phyloP scores from a whole-genome alignment of 306 rosid genomes.

The Quercus parvula region DNA sequence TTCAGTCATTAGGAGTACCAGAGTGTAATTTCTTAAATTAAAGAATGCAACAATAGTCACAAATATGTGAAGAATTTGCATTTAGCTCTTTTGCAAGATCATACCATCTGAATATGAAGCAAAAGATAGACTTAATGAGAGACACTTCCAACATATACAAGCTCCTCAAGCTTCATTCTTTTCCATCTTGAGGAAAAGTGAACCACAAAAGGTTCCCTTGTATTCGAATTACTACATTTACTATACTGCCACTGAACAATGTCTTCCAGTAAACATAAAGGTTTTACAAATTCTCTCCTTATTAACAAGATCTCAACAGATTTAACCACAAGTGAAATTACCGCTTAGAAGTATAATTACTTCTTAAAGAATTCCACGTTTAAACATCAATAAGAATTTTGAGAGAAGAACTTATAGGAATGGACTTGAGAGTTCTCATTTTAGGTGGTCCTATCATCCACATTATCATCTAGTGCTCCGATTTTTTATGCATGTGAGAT shows the following conservation, averaged over 20 bases:
- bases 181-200: not conserved
- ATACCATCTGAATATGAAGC: not conserved
- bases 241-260: not conserved
- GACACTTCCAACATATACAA: not conserved
- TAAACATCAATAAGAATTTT: too few relatives aligned
- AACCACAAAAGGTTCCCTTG: not conserved
- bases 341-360: too few relatives aligned
- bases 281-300: not conserved
- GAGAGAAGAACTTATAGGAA: too few relatives aligned
- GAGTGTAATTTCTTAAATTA: not conserved
- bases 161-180: not conserved
- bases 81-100: not conserved
- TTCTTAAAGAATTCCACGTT: too few relatives aligned
- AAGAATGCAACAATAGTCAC: not conserved
- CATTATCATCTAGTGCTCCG: not conserved
- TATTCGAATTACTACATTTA: not conserved
- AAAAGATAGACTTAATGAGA: not conserved
- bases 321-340: too few relatives aligned
- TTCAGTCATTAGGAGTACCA: not conserved
- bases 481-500: not conserved
- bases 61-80: not conserved
- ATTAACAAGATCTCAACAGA: too few relatives aligned
- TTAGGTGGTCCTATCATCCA: not conserved
- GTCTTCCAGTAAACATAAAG: not conserved
- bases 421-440: not conserved